Conservation (phyloP, 768 basidiomycete species). For the Phlebiopsis flavidoalba region DNA sequence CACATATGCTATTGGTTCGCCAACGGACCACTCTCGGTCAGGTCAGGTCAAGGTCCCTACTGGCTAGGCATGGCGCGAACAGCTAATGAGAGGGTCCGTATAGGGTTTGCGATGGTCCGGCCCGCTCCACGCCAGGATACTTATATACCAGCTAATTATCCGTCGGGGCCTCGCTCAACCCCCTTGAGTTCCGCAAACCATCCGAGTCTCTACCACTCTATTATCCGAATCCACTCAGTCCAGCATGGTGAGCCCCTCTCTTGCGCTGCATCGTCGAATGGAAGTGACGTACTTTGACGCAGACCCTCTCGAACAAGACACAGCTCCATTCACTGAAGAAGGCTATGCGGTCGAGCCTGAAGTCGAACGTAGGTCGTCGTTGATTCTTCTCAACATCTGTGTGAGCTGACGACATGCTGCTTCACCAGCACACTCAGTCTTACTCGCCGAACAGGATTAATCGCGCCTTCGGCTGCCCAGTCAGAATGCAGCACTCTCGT, state of each 20-base stretch:
- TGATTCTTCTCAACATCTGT: background rate
- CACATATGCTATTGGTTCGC: background rate
- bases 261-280: background rate
- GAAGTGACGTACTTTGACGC: background rate
- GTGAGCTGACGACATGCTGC: background rate
- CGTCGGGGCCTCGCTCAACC: conserved; percentile 2
- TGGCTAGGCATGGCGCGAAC: conserved; percentile 1
- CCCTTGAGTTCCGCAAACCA: conserved; percentile 18
- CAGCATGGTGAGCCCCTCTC: conserved; percentile 11
- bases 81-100: background rate
- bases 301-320: conserved; percentile 15
- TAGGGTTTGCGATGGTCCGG: conserved; percentile 4
- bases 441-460: conserved; percentile 5
- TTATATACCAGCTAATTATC: conserved; percentile 16
- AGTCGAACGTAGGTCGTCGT: conserved; percentile 17
- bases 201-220: conserved; percentile 20
- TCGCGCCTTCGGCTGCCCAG: conserved; percentile 13
- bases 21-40: conserved; percentile 9
- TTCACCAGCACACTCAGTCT: conserved; percentile 9
- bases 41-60: conserved; percentile 15
- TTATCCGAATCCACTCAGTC: conserved; percentile 19
- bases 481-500: conserved; percentile 29
- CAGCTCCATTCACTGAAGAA: conserved; percentile 20
- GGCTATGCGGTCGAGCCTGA: conserved; percentile 17
- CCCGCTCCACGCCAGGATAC: conserved; percentile 6